A percentile compares a stretch with the other conserved stretches of the same genome.
These are phyloP conservation scores for Pelomyxa schiedti DNA, from an alignment of 78 protist genomes.

Conservation along the genomic window DNA sequence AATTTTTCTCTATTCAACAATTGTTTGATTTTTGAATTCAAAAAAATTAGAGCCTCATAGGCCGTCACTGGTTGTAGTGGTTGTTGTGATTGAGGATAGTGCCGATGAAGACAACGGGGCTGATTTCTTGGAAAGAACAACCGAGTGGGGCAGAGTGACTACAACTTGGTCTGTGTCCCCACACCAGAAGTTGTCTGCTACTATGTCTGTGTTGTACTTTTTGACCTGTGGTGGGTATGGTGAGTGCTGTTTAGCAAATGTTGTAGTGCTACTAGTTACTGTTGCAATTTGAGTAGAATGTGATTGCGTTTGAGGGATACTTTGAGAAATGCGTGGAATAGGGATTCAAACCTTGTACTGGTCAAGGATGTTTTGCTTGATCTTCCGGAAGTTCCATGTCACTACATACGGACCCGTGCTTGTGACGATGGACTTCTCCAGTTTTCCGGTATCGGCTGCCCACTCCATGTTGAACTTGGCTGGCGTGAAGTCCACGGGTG, in stretches of 20 bases:
- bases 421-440: slow-evolving; percentile 46
- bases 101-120: not conserved
- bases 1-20: too few species aligned
- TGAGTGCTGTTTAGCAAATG: slow-evolving; percentile 31
- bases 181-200: slow-evolving; percentile 54
- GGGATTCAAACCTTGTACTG: too few species aligned
- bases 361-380: not conserved
- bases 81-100: too few species aligned
- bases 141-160: slow-evolving; percentile 51
- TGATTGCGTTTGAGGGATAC: not conserved
- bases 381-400: slow-evolving; percentile 62
- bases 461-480: slow-evolving; percentile 42
- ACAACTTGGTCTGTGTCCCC: slow-evolving; percentile 34
- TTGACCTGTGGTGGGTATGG: slow-evolving; percentile 41
- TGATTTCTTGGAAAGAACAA: slow-evolving; percentile 27
- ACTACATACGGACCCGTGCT: slow-evolving; percentile 39
- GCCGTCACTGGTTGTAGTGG: too few species aligned
- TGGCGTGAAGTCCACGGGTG: slow-evolving; percentile 31
- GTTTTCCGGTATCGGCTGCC: not conserved
- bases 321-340: too few species aligned
- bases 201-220: slow-evolving; percentile 16
- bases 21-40: too few species aligned
- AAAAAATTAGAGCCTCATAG: too few species aligned
- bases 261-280: too few species aligned
- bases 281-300: not conserved